Percentiles rank a stretch among this genome's conserved stretches.
Evolutionary conservation across 331 rosid species (phyloP).

Genomic region (Quercus tomentella): DNA sequence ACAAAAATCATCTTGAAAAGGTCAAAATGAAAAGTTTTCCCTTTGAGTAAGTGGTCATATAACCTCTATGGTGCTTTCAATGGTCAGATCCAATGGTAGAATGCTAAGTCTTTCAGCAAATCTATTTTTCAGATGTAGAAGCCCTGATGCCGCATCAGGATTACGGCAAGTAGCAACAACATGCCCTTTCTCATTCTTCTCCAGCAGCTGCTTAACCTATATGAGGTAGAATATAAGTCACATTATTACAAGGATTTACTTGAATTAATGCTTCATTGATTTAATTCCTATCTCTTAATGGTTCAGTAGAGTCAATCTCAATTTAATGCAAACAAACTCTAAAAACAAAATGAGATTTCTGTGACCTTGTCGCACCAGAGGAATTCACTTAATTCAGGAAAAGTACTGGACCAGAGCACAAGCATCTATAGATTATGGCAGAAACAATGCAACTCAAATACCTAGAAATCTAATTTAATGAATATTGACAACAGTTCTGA

Average conservation of each 20-base stretch:
- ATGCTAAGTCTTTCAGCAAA: slow-evolving; percentile 57
- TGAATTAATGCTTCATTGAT: not conserved
- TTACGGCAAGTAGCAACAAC: slow-evolving; percentile 87
- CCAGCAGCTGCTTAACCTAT: slow-evolving; percentile 80
- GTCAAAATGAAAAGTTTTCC: not conserved
- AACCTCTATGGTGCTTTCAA: slow-evolving; percentile 88
- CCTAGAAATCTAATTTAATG: not conserved
- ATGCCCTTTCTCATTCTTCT: slow-evolving; percentile 67
- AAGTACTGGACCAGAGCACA: not conserved
- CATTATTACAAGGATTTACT: not conserved
- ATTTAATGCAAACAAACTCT: not conserved
- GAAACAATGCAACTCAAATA: not conserved
- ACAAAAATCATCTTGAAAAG: not conserved
- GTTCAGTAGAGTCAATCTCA: not conserved
- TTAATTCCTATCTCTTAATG: not conserved
- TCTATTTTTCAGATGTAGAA: slow-evolving; percentile 52
- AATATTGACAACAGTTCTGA: not conserved
- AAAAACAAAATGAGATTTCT: not conserved
- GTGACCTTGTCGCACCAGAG: not conserved
- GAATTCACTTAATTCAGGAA: not conserved
- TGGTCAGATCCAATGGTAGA: slow-evolving; percentile 63
- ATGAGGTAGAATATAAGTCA: slow-evolving; percentile 15
- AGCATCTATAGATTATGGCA: not conserved
- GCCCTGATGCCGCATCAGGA: slow-evolving; percentile 63
- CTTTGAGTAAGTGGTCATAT: not conserved